These are phyloP conservation scores for Chrysoporthe cubensis DNA, from an alignment of 2,329 filamentous ascomycete genomes.

Conservation along the genomic window DNA sequence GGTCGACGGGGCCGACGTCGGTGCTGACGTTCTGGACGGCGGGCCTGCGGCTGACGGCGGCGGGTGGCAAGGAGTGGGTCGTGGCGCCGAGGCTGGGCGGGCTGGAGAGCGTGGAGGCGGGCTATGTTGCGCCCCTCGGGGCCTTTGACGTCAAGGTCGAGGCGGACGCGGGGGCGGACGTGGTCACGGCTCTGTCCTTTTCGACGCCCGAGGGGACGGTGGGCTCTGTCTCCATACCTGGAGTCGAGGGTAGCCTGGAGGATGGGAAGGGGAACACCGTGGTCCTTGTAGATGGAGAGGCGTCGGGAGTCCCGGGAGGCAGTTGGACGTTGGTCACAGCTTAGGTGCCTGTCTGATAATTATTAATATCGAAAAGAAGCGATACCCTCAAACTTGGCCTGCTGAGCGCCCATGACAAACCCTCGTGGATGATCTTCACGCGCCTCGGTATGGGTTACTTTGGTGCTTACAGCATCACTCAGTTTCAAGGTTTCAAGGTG, in stretches of 20 bases:
- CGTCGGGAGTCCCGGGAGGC: slow-evolving; percentile 1
- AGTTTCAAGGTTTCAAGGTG: no score
- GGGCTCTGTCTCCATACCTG: slow-evolving; percentile 8
- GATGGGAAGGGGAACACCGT: background rate
- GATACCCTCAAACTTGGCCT: no score
- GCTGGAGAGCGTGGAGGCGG: slow-evolving; percentile 5
- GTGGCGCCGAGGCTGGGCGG: slow-evolving; percentile 20
- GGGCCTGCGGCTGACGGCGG: slow-evolving; percentile 17
- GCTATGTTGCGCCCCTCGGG: slow-evolving; percentile 9
- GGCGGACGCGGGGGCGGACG: slow-evolving; percentile 1
- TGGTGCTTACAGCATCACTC: no score
- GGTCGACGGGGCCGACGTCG: slow-evolving; percentile 23
- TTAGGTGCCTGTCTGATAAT: background rate
- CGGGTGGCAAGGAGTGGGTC: slow-evolving; percentile 15
- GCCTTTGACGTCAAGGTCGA: slow-evolving; percentile 8
- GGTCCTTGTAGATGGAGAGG: slow-evolving; percentile 11
- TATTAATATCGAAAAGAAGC: background rate
- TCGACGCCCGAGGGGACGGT: slow-evolving; percentile 1
- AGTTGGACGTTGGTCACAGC: slow-evolving; percentile 3
- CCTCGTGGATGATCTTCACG: no score
- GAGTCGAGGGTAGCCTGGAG: background rate
- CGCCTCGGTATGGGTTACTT: no score
- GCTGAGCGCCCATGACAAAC: no score
- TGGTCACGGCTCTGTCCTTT: slow-evolving; percentile 2
- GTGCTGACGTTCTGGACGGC: slow-evolving; percentile 18